Evolutionary conservation across 768 basidiomycete genomes (phyloP), one percentile per base, ranked within the genome.

Genomic region (Pleurotus ostreatus): DNA sequence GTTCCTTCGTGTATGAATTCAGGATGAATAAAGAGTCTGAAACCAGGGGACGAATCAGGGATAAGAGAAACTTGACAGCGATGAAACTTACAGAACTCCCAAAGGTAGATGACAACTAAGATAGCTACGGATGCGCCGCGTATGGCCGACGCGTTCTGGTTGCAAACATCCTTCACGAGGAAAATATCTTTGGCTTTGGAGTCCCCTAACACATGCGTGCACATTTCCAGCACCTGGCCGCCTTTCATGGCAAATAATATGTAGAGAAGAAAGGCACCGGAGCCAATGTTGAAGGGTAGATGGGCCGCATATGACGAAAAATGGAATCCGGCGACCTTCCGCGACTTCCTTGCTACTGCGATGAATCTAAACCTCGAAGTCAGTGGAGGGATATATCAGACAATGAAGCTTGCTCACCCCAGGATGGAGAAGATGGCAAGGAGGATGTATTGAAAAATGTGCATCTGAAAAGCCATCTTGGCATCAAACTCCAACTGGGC

Each of bases 1-100:
- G 51, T 41, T 53, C 51, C 51, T 53, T 53, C 16, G 41, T 39
- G 25, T 53, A 53, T 11, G 51, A 40, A 15, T 53, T 53, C 51
- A 53, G 20, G 11, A 53, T 23, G 16, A 53, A 37, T 6, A 37
- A 53, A 18, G 51, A n/a, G 41, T 39, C 51, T 53, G 20, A 20
- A 20, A 53, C n/a, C 4, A 11, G 41, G 39, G 9, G 30, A 11
- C 38, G 11, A 13, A 30, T 49, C 9, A 52, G 38, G 18, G 23
- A 4, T n/a, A n/a, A 18, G 18, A 22, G 18, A 12, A 52, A 40
- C 20, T 13, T n/a, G 39, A 15, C 30, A 41, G 3, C 4, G 38
- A 15, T 22, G 18, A 16, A 6, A 25, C 51, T 39, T 38, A 53
- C 51, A 53, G 37, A 53, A 41, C 25, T 53, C 16, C 12, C 37